A percentile compares a stretch with the other conserved stretches of the same genome.
Conservation (phyloP, 2,329 filamentous ascomycete species). For the Corinectria fuckeliana region DNA sequence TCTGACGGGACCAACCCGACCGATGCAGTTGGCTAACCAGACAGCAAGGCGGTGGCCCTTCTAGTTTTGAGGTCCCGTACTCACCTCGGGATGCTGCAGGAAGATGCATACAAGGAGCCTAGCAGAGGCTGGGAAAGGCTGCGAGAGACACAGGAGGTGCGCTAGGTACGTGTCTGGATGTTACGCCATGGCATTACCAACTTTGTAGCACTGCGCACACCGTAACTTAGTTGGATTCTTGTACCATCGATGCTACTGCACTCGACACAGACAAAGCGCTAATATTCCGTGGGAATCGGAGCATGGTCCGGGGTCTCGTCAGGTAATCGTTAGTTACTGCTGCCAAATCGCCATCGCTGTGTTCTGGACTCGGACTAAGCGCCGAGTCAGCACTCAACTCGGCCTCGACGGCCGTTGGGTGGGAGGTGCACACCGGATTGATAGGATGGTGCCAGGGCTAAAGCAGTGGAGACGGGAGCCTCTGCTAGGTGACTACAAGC, state of each 20-base stretch:
- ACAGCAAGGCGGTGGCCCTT: background rate
- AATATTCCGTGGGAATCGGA: background rate
- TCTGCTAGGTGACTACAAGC: background rate
- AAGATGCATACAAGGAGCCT: background rate
- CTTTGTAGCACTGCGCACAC: background rate
- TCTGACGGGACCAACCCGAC: background rate
- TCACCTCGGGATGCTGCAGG: background rate
- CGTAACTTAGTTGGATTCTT: background rate
- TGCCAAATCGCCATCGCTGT: background rate
- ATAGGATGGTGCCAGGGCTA: slow-evolving; percentile 9
- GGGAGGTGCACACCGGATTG: slow-evolving; percentile 2
- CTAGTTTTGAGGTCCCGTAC: background rate
- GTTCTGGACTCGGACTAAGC: slow-evolving; percentile 11
- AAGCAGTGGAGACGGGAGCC: background rate
- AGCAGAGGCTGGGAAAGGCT: background rate
- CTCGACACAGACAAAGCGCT: background rate
- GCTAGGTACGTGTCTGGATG: background rate
- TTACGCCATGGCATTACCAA: slow-evolving; percentile 27
- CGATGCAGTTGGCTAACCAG: background rate
- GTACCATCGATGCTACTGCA: background rate
- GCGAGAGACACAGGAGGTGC: background rate
- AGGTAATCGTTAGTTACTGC: background rate
- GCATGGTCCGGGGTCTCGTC: slow-evolving; percentile 1
- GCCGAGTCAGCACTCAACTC: slow-evolving; percentile 9
- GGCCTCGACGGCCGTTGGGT: slow-evolving; percentile 3